Conservation (phyloP, 148 eudicot species). For the Rhododendron mucronatum region DNA sequence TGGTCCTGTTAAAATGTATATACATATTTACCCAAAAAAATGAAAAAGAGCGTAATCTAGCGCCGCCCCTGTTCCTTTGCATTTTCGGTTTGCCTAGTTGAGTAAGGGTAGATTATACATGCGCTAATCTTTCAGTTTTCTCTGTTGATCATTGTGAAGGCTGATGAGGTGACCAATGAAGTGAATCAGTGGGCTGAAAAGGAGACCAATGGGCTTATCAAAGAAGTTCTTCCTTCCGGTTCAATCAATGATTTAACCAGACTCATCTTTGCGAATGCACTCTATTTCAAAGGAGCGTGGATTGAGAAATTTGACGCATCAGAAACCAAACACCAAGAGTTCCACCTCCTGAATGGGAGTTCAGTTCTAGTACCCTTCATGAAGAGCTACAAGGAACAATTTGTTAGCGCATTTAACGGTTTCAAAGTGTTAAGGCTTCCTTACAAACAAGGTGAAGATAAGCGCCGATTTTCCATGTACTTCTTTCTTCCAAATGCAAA, state of each 20-base stretch:
- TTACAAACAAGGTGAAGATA: no score
- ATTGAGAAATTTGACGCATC: slow-evolving; percentile 57
- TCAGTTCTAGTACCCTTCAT: no score
- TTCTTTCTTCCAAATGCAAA: slow-evolving; percentile 43
- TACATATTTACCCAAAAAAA: no score
- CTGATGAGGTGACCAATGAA: neutral
- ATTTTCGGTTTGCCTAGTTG: neutral
- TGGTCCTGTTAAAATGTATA: no score
- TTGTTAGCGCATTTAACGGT: no score
- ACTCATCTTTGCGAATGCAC: slow-evolving; percentile 75
- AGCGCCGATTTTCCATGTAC: neutral
- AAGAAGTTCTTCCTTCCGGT: slow-evolving; percentile 70
- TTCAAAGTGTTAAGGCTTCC: no score
- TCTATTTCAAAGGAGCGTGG: slow-evolving; percentile 90
- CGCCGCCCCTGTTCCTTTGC: no score
- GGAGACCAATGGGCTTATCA: slow-evolving; percentile 74
- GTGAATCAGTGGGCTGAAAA: slow-evolving; percentile 83
- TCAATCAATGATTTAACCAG: slow-evolving; percentile 54
- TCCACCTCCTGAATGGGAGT: no score
- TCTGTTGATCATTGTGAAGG: neutral
- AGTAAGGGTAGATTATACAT: neutral
- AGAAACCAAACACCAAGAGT: neutral
- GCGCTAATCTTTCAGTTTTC: neutral
- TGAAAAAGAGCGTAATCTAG: no score
- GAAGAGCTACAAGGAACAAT: no score